A percentile compares a stretch with the other conserved stretches of the same genome.
Conservation (phyloP, 345 rosid genomes). For the Euphorbia peplus region DNA sequence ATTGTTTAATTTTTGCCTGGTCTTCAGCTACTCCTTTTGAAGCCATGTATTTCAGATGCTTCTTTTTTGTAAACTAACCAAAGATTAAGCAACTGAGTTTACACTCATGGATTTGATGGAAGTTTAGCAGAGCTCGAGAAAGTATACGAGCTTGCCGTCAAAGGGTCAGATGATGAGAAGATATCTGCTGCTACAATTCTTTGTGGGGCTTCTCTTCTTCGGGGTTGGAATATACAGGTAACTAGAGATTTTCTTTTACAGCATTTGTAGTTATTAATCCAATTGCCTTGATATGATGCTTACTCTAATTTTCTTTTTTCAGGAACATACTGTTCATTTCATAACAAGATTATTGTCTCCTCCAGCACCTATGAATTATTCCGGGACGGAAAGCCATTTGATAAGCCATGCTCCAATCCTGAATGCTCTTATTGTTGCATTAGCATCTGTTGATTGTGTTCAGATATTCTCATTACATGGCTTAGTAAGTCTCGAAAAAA, state of each 20-base stretch:
- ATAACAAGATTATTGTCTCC: constrained; percentile 74
- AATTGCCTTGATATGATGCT: not conserved
- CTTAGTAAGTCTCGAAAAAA: constrained; percentile 47
- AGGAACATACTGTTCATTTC: constrained; percentile 78
- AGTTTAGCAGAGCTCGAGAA: constrained; percentile 97
- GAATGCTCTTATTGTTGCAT: constrained; percentile 75
- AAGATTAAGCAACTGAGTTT: constrained; percentile 77
- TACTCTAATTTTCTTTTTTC: constrained; percentile 16
- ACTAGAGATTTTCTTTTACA: constrained; percentile 7
- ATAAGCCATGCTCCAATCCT: constrained; percentile 67
- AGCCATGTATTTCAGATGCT: constrained; percentile 53
- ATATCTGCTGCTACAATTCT: constrained; percentile 86
- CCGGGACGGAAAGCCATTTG: constrained; percentile 68
- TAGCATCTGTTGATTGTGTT: constrained; percentile 80
- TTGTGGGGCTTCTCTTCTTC: constrained; percentile 88
- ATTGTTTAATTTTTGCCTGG: too few species aligned
- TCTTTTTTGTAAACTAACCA: constrained; percentile 62
- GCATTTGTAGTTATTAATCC: too few species aligned
- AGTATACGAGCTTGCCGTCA: constrained; percentile 79
- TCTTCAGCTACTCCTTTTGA: too few species aligned
- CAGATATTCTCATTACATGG: constrained; percentile 89
- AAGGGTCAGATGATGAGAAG: constrained; percentile 87
- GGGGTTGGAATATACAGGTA: constrained; percentile 98
- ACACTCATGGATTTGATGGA: constrained; percentile 84
- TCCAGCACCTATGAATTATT: constrained; percentile 58